phyloP scores from a whole-genome alignment of 2,329 filamentous ascomycete species.

The Rhynchosporium secalis region DNA sequence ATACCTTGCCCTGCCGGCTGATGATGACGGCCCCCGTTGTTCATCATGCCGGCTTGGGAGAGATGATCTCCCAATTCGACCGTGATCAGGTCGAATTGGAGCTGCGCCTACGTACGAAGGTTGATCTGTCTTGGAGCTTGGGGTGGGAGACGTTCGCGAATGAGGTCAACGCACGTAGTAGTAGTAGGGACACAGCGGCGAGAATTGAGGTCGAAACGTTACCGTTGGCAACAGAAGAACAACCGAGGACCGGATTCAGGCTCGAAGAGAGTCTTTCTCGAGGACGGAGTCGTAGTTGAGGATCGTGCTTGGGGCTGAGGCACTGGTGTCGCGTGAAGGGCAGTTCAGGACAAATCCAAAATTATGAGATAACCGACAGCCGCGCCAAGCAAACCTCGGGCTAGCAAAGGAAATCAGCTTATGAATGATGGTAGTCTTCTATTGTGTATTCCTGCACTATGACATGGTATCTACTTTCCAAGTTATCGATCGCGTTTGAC shows the following conservation, averaged over 20 bases:
- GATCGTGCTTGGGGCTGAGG: constrained; percentile 4
- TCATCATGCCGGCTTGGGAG: constrained; percentile 74
- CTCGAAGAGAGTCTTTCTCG: neutral
- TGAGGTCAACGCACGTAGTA: constrained; percentile 5
- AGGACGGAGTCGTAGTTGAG: constrained; percentile 5
- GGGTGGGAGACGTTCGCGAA: neutral
- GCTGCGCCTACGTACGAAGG: constrained; percentile 25
- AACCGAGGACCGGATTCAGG: neutral
- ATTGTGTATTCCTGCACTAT: too few relatives aligned
- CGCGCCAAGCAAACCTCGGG: neutral
- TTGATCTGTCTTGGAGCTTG: constrained; percentile 3
- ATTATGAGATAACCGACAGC: constrained; percentile 12
- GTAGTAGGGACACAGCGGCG: constrained; percentile 12
- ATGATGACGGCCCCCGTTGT: constrained; percentile 56
- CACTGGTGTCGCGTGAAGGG: constrained; percentile 26
- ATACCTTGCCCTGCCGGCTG: constrained; percentile 71
- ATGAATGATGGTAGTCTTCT: too few relatives aligned
- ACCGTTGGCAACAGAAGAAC: neutral
- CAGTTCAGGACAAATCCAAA: constrained; percentile 16
- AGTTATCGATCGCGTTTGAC: too few relatives aligned
- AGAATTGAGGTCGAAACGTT: constrained; percentile 15
- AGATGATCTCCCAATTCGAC: constrained; percentile 29
- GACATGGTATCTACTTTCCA: too few relatives aligned
- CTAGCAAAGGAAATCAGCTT: neutral
- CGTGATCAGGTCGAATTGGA: constrained; percentile 32